These are phyloP conservation scores for Hammondia hammondi DNA, from an alignment of 169 alveolate genomes.

Conservation along the genomic window DNA sequence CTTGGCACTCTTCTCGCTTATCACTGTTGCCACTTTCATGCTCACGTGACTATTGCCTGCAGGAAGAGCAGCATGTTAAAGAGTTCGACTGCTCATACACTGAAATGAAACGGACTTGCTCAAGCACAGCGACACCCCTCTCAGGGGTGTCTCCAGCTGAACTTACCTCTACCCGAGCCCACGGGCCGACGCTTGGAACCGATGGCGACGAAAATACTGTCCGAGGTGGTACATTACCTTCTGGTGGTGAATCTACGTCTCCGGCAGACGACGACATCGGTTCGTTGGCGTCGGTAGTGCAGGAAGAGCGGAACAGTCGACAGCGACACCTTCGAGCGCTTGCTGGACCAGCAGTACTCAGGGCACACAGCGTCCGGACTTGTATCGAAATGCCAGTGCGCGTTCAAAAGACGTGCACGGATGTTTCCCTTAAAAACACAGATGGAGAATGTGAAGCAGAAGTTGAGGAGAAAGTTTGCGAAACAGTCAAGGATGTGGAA, in stretches of 20 bases:
- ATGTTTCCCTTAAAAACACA: not conserved
- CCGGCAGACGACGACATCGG: not conserved
- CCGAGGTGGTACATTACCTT: not conserved
- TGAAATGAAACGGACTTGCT: not conserved
- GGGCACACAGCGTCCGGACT: not conserved
- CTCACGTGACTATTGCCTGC: not conserved
- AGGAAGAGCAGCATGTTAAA: not conserved
- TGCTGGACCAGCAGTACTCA: not conserved
- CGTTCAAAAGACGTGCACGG: not conserved
- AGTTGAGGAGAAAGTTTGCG: not conserved
- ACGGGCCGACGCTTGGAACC: no score
- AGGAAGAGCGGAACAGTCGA: not conserved
- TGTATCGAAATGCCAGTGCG: not conserved
- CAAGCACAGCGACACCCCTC: not conserved
- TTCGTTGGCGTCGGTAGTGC: not conserved
- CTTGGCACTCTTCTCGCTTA: no score
- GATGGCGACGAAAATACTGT: not conserved
- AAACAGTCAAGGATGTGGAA: not conserved
- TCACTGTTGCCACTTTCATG: not conserved
- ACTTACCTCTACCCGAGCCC: not conserved
- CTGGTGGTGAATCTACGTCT: not conserved
- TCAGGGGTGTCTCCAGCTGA: not conserved
- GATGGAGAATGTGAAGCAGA: not conserved
- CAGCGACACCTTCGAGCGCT: not conserved
- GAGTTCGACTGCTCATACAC: slow-evolving; percentile 19